Evolutionary conservation across 2,329 filamentous ascomycete species (phyloP).

Genomic region (Fusarium hostae): DNA sequence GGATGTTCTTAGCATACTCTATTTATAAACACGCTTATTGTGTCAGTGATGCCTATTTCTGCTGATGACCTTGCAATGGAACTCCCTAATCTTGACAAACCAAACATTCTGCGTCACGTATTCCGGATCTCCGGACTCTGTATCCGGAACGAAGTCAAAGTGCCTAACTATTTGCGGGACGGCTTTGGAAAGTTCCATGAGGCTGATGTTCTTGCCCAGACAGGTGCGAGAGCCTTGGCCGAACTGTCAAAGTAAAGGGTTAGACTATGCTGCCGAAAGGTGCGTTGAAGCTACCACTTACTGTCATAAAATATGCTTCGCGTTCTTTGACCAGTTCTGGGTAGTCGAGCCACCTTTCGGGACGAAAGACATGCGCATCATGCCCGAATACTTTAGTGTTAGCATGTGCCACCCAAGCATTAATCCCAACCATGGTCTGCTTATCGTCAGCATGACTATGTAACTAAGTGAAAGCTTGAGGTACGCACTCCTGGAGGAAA

Average conservation of each 20-base stretch:
- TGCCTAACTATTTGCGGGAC: background rate
- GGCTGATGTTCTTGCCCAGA: background rate
- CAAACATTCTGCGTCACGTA: background rate
- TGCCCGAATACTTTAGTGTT: background rate
- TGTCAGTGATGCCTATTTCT: background rate
- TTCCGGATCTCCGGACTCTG: background rate
- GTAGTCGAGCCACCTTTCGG: background rate
- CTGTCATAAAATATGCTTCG: background rate
- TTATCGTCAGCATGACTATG: background rate
- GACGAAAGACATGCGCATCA: background rate
- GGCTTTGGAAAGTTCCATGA: background rate
- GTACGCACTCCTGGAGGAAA: background rate
- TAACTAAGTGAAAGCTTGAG: background rate
- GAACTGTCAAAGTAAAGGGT: background rate
- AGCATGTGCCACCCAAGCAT: background rate
- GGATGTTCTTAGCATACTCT: background rate
- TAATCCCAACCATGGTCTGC: background rate
- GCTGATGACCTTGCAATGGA: background rate
- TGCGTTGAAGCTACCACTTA: rapidly evolving
- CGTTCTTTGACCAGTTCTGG: background rate
- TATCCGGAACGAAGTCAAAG: background rate
- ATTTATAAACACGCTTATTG: no score
- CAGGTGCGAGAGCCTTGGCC: background rate
- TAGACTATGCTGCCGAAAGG: rapidly evolving
- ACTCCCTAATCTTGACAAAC: background rate